Percentiles rank a stretch among this genome's conserved stretches.
These are phyloP conservation scores for Amauroascus niger DNA, from an alignment of 2,329 filamentous ascomycete species.

Conservation along the genomic window DNA sequence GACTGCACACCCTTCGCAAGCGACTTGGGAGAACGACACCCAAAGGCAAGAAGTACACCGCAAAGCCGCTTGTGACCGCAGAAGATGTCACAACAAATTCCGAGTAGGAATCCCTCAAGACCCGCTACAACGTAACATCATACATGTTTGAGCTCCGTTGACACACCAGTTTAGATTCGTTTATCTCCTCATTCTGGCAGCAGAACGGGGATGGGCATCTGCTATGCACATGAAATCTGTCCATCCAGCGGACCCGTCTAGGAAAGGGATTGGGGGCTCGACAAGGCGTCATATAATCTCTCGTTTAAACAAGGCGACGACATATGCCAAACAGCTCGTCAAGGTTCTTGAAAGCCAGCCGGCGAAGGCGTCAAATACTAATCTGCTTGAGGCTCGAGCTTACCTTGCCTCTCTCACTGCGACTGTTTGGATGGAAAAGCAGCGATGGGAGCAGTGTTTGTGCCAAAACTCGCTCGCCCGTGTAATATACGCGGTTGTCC, in stretches of 20 bases:
- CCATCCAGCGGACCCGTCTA: constrained; percentile 62
- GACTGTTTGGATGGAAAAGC: constrained; percentile 74
- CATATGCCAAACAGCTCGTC: constrained; percentile 58
- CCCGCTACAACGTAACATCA: not conserved
- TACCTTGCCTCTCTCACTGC: constrained; percentile 71
- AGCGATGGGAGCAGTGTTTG: constrained; percentile 71
- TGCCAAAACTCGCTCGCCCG: constrained; percentile 64
- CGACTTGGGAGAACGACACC: constrained; percentile 74
- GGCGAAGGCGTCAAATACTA: constrained; percentile 55
- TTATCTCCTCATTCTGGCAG: constrained; percentile 68
- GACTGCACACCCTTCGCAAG: constrained; percentile 72
- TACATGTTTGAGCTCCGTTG: constrained; percentile 8
- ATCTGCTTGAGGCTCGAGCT: constrained; percentile 75
- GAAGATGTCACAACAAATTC: constrained; percentile 64
- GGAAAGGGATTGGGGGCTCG: constrained; percentile 65
- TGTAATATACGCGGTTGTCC: constrained; percentile 71
- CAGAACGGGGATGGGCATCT: constrained; percentile 89
- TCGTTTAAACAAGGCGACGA: constrained; percentile 68
- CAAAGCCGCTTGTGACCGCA: constrained; percentile 60
- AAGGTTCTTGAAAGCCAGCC: constrained; percentile 53
- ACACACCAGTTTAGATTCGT: constrained; percentile 52
- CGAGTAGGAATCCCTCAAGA: constrained; percentile 53
- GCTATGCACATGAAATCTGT: constrained; percentile 88
- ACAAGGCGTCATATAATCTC: constrained; percentile 83
- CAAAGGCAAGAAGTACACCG: constrained; percentile 75